A percentile compares a stretch with the other conserved stretches of the same genome.
Conservation (phyloP, 768 basidiomycete genomes). For the Trametopsis cervina region DNA sequence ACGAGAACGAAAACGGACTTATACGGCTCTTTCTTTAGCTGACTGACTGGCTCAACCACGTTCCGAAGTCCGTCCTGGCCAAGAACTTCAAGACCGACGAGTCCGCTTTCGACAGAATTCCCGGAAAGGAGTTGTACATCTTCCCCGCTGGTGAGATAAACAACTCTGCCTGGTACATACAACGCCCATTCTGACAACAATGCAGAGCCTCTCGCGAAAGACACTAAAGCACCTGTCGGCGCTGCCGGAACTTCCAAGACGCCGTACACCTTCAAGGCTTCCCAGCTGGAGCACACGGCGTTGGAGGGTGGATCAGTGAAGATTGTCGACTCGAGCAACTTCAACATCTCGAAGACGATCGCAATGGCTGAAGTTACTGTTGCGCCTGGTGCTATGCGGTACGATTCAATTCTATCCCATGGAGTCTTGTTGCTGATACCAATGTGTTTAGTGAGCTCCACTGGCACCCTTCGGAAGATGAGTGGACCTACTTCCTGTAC, state of each 20-base stretch:
- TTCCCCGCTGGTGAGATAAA: constrained; percentile 20
- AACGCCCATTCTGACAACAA: background rate
- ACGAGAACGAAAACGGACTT: background rate
- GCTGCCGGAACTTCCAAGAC: constrained; percentile 40
- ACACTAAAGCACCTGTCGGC: constrained; percentile 29
- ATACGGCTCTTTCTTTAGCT: constrained; percentile 10
- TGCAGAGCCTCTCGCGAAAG: constrained; percentile 21
- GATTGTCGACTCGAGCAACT: constrained; percentile 41
- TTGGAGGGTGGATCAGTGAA: constrained; percentile 36
- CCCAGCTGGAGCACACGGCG: constrained; percentile 36
- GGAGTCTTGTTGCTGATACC: background rate
- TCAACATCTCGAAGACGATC: constrained; percentile 45
- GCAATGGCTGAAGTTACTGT: constrained; percentile 53
- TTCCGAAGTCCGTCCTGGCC: constrained; percentile 29
- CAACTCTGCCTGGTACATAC: background rate
- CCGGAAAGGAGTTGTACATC: constrained; percentile 22
- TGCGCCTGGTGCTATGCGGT: constrained; percentile 50
- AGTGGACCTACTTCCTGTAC: constrained; percentile 38
- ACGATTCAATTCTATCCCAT: constrained; percentile 29
- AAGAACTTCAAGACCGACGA: constrained; percentile 24
- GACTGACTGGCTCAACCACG: constrained; percentile 25
- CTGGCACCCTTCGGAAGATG: constrained; percentile 66
- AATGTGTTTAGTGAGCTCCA: constrained; percentile 8
- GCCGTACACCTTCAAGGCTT: constrained; percentile 42
- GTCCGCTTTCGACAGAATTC: constrained; percentile 21